Evolutionary conservation across 2,329 filamentous ascomycete species (phyloP), one percentile per base, ranked within the genome.

Genomic region (Lizonia empirigonia): DNA sequence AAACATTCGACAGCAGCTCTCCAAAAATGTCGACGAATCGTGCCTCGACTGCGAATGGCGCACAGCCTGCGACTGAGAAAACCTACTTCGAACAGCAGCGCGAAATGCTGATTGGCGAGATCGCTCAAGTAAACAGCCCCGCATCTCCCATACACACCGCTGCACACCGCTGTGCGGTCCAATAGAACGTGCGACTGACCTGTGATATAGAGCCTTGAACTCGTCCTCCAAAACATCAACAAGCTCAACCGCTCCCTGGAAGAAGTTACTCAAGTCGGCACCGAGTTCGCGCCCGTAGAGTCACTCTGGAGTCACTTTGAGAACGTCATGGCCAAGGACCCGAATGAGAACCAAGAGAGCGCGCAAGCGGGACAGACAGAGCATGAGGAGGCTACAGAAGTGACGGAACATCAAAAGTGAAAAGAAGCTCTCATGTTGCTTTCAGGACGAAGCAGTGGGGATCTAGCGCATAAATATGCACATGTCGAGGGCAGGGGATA

Each of bases 251-350:
- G 93, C 26, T 93, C 88, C 30, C 79, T 99, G 15, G 93, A 99
- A 75, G 89, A 91, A 48, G 88, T 97, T 16, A 92, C 95, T 53
- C 87, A 91, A 37, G 93, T 99, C 44, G 94, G 94, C 29, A 96
- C 96, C 74, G 94, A 99, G 69, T 97, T 99, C 76, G 87, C 89
- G n/a, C 92, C 91, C 4, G 94, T 99, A 34, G 94, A 99, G 74
- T 91, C 91, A 23, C 82, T 99, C 13, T 99, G 94, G 94, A 95
- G 90, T 30, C 91, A 96, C 67, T 97, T 99, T 69, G 94, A 99
- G 77, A 89, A 87, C 61, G 92, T 97, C 63, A 97, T 97, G 92
- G 90, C 85, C 7, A 90, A 88, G 66, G 82, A 88, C 48, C 75
- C 77, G n/a, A 72, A 55, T 9, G 83, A 60, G 41, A 56, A 46